Evolutionary conservation across 2,329 filamentous ascomycete genomes (phyloP), one percentile per base, ranked within the genome.

Genomic region (Chalaropsis thielavioides): DNA sequence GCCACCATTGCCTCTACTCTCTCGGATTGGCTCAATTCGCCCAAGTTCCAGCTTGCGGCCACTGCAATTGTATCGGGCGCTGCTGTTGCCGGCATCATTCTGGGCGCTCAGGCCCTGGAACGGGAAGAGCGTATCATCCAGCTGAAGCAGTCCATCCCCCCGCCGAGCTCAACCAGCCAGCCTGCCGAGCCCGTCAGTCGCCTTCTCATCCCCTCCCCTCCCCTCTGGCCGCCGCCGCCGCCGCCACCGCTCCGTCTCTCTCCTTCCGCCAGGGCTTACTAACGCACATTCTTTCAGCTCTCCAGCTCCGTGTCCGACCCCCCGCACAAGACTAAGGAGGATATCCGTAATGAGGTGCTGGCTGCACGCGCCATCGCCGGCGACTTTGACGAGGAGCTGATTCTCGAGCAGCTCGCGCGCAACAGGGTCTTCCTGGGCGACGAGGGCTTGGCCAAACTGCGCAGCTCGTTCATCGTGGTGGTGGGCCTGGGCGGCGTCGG

Each of bases 401-500:
- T 97, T 66, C 82, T 95, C 59, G 94, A 99, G 76, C 94, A 99
- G 74, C 82, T 99, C 13, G 92, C 92, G 1, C 86, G 94, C 61
- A 97, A 96, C 73, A 84, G 89, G 64, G 91, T 94, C 38, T 99
- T 99, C 72, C 83, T 99, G 11, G 90, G 83, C 15, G 85, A 92
- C 38, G 85, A 86, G 7, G 94, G 94, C 0, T 82, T 99, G 11
- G 78, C 80, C 17, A 90, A 88, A 72, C 82, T 99, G 38, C 88
- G 92, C 13, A 80, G 82, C 59, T 83, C 92, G 0, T 95, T 95
- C 71, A 83, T 99, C 59, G 81, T 97, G 46, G 83, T 99, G 1
- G 91, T 99, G 11, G 94, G 94, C 3, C 92, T 91, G 69, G 94
- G 94, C 68, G 94, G 94, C 51, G 94, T 99, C 4, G 94, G 94